phyloP scores from a whole-genome alignment of 2,329 filamentous ascomycete genomes.

The Exophiala aquamarina region DNA sequence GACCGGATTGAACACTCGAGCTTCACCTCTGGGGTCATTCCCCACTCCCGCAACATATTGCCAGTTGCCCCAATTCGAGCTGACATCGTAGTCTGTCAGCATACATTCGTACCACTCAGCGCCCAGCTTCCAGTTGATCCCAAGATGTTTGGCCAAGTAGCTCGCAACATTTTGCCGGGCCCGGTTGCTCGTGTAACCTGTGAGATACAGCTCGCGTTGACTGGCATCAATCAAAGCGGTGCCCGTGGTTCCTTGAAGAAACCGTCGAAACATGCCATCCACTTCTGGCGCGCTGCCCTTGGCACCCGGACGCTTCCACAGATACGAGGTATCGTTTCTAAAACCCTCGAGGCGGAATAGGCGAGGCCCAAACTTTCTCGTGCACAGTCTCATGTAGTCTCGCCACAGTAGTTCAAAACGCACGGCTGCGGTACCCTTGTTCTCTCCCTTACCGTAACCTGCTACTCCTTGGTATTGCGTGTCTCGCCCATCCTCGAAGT shows the following conservation, averaged over 20 bases:
- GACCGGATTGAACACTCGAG: slow-evolving; percentile 76
- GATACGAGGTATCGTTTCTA: slow-evolving; percentile 47
- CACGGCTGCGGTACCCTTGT: slow-evolving; percentile 67
- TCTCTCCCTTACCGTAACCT: slow-evolving; percentile 70
- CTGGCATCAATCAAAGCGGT: slow-evolving; percentile 76
- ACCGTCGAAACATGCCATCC: slow-evolving; percentile 53
- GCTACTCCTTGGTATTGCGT: slow-evolving; percentile 39
- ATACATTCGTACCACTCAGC: slow-evolving; percentile 81
- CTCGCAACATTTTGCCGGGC: slow-evolving; percentile 74
- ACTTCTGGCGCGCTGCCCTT: slow-evolving; percentile 34
- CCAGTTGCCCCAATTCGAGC: slow-evolving; percentile 80
- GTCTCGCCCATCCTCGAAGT: slow-evolving; percentile 65
- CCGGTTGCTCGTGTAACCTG: slow-evolving; percentile 76
- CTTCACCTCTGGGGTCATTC: slow-evolving; percentile 71
- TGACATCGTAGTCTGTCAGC: slow-evolving; percentile 73
- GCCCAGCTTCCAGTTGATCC: slow-evolving; percentile 76
- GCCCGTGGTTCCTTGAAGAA: slow-evolving; percentile 69
- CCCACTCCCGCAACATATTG: slow-evolving; percentile 79
- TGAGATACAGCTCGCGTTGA: slow-evolving; percentile 71
- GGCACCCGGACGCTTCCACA: slow-evolving; percentile 47
- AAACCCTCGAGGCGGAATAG: slow-evolving; percentile 69
- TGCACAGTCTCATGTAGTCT: slow-evolving; percentile 78
- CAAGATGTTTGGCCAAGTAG: slow-evolving; percentile 70
- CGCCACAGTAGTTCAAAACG: slow-evolving; percentile 75
- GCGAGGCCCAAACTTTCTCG: slow-evolving; percentile 64